Conservation (phyloP, 2,329 filamentous ascomycete species). For the Aspergillus alliaceus region DNA sequence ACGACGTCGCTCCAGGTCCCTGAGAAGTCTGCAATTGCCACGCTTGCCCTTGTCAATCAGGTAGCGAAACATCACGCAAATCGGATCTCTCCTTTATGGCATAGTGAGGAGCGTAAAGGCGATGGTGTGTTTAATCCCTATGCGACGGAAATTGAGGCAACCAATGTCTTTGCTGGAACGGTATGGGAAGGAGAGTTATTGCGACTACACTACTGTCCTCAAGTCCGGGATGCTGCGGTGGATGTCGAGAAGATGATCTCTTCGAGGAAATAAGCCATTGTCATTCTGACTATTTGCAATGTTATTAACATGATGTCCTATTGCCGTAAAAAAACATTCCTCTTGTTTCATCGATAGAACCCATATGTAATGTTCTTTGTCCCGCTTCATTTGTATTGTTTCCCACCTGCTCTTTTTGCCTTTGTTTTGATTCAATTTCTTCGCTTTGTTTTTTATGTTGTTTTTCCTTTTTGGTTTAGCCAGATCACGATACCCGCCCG, state of each 20-base stretch:
- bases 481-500: background rate
- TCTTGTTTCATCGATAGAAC: background rate
- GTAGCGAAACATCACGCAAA: constrained; percentile 78
- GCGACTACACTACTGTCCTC: constrained; percentile 80
- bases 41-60: constrained; percentile 74
- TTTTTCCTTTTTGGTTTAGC: background rate
- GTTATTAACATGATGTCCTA: background rate
- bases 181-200: constrained; percentile 93
- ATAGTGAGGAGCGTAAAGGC: constrained; percentile 88
- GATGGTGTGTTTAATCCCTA: constrained; percentile 82
- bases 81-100: constrained; percentile 84
- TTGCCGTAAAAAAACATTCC: background rate
- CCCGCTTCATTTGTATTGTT: background rate
- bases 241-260: constrained; percentile 66
- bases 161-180: constrained; percentile 86
- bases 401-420: background rate
- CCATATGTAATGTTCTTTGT: no score
- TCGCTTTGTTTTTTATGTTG: background rate
- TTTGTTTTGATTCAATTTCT: background rate
- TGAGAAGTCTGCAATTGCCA: constrained; percentile 81
- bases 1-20: constrained; percentile 79
- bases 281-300: constrained; percentile 12
- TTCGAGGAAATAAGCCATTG: constrained; percentile 15
- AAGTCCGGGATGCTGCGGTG: constrained; percentile 73
- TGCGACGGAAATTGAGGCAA: constrained; percentile 73